Conservation (phyloP, 768 basidiomycete species). For the Mycena olivaceomarginata region DNA sequence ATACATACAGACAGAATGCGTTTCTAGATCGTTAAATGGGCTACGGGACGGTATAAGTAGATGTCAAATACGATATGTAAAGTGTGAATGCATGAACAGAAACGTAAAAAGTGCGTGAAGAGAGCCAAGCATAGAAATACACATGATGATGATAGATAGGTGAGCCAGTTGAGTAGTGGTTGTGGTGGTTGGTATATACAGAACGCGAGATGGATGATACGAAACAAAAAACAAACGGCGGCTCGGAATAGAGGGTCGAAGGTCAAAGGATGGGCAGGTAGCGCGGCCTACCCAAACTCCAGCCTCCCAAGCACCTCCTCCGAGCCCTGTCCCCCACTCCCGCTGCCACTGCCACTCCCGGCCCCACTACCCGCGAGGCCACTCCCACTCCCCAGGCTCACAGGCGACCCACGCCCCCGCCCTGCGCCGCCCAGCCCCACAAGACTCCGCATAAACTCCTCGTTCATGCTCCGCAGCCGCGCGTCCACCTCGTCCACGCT, state of each 20-base stretch:
- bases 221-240: neutral
- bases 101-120: neutral
- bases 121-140: neutral
- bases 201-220: neutral
- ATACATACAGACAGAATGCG: too few species aligned
- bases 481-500: constrained; percentile 81
- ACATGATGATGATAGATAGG: neutral
- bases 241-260: neutral
- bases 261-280: too few species aligned
- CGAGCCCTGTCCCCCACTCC: constrained; percentile 58
- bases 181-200: too few species aligned
- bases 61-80: neutral
- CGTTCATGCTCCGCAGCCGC: constrained; percentile 79
- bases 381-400: constrained; percentile 27
- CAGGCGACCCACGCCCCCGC: constrained; percentile 13
- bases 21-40: too few species aligned
- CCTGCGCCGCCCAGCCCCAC: constrained; percentile 69
- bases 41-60: neutral
- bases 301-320: constrained; percentile 76
- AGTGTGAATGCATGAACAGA: neutral
- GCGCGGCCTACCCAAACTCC: constrained; percentile 56
- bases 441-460: constrained; percentile 78
- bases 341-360: constrained; percentile 44
- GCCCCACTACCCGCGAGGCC: constrained; percentile 39
- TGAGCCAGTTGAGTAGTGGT: neutral